phyloP scores from a whole-genome alignment of 805 yeast genomes.

The Diddensiella transvaalensis region DNA sequence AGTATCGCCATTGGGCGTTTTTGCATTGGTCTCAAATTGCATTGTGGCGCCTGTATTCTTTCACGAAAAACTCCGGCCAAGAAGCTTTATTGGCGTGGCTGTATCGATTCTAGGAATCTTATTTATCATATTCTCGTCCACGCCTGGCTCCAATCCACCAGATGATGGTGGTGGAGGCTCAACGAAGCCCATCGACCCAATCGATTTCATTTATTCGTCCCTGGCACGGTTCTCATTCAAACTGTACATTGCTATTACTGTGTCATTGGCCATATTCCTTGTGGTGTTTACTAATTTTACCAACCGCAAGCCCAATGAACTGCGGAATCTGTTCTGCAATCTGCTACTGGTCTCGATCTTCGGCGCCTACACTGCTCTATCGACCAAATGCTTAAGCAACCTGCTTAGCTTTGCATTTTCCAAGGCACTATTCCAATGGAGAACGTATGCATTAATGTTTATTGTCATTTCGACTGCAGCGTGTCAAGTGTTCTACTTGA shows the following conservation, averaged over 20 bases:
- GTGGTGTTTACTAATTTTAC: background rate
- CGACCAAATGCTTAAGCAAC: slow-evolving; percentile 42
- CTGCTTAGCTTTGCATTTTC: slow-evolving; percentile 26
- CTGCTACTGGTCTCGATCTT: slow-evolving; percentile 40
- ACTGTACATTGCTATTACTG: slow-evolving; percentile 30
- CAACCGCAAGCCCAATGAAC: slow-evolving; percentile 1
- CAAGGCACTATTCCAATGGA: slow-evolving; percentile 26
- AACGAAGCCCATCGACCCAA: slow-evolving; percentile 28
- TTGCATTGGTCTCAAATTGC: slow-evolving; percentile 46
- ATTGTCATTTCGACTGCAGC: slow-evolving; percentile 39
- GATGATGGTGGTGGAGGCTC: background rate
- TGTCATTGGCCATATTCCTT: slow-evolving; percentile 6
- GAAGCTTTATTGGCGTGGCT: slow-evolving; percentile 40
- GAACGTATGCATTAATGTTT: slow-evolving; percentile 34
- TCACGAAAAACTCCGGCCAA: slow-evolving; percentile 35
- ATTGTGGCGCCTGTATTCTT: slow-evolving; percentile 47
- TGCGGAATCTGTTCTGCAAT: slow-evolving; percentile 30
- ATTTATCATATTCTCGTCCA: slow-evolving; percentile 39
- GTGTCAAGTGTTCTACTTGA: slow-evolving; percentile 40
- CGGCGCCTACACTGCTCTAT: slow-evolving; percentile 47
- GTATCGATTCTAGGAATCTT: slow-evolving; percentile 43
- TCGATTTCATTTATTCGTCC: slow-evolving; percentile 28
- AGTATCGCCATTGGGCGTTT: slow-evolving; percentile 49
- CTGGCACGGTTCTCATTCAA: slow-evolving; percentile 28
- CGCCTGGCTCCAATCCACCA: slow-evolving; percentile 14